phyloP scores from a whole-genome alignment of 768 basidiomycete species.

The Rhizopogon vinicolor region DNA sequence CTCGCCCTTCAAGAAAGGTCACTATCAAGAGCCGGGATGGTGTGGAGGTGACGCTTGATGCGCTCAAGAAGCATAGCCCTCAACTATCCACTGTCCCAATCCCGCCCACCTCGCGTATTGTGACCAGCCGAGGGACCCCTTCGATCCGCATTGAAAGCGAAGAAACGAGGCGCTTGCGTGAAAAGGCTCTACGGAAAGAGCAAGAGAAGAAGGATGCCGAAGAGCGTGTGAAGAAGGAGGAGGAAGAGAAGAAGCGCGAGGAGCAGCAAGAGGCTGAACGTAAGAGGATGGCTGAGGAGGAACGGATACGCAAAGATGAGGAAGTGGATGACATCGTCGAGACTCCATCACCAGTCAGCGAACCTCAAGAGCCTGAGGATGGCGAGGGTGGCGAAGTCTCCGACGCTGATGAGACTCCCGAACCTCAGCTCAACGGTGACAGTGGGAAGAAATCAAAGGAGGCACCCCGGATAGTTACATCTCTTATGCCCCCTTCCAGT shows the following conservation, averaged over 20 bases:
- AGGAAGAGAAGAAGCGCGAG: slow-evolving; percentile 2
- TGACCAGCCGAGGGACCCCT: slow-evolving; percentile 30
- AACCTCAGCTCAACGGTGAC: slow-evolving; percentile 27
- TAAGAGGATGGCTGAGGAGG: no score
- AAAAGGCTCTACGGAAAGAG: slow-evolving; percentile 38
- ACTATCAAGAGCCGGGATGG: slow-evolving; percentile 43
- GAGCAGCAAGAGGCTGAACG: no score
- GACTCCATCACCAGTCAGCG: slow-evolving; percentile 34
- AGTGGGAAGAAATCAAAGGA: slow-evolving; percentile 45
- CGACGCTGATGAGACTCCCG: slow-evolving; percentile 26
- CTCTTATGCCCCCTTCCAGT: slow-evolving; percentile 34
- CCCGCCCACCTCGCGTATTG: slow-evolving; percentile 31
- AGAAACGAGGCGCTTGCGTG: slow-evolving; percentile 48
- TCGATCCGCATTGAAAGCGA: slow-evolving; percentile 62
- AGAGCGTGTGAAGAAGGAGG: slow-evolving; percentile 31
- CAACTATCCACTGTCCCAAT: slow-evolving; percentile 35
- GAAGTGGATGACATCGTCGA: slow-evolving; percentile 23
- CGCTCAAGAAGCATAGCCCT: slow-evolving; percentile 45
- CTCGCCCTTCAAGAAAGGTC: neutral
- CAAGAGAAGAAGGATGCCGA: slow-evolving; percentile 34
- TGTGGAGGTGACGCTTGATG: slow-evolving; percentile 54
- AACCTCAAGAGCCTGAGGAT: slow-evolving; percentile 31
- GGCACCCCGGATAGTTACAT: slow-evolving; percentile 61
- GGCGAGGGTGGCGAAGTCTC: slow-evolving; percentile 34
- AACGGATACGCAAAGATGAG: slow-evolving; percentile 5